phyloP scores from a whole-genome alignment of 805 yeast genomes.

The Pichia ethanolica region DNA sequence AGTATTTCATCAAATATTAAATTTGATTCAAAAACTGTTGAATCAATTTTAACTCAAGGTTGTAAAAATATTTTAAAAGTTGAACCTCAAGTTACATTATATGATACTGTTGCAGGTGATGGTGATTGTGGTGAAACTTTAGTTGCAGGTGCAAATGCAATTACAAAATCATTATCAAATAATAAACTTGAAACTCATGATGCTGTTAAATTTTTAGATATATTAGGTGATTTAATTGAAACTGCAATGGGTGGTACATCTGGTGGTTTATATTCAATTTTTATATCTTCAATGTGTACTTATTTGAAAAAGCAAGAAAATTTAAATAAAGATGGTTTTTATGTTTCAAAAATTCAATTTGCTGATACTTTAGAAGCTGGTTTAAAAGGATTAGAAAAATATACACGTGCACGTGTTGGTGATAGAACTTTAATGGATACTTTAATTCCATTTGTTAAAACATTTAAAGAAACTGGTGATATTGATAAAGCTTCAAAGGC shows the following conservation, averaged over 20 bases:
- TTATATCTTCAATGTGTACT: constrained; percentile 65
- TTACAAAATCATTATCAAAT: constrained; percentile 43
- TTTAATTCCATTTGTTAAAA: constrained; percentile 75
- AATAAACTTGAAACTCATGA: constrained; percentile 35
- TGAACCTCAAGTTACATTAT: constrained; percentile 81
- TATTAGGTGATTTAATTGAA: constrained; percentile 77
- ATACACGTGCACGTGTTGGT: constrained; percentile 84
- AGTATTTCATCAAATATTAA: constrained; percentile 18
- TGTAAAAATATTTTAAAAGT: constrained; percentile 47
- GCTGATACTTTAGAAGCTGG: constrained; percentile 51
- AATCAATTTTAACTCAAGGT: constrained; percentile 35
- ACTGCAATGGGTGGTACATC: constrained; percentile 94
- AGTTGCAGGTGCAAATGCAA: constrained; percentile 72
- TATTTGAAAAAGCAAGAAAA: constrained; percentile 35
- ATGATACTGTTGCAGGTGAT: constrained; percentile 89
- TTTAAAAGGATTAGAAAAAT: constrained; percentile 65
- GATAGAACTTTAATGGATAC: constrained; percentile 89
- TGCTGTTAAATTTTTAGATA: constrained; percentile 53
- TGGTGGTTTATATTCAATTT: constrained; percentile 88
- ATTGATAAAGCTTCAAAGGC: constrained; percentile 56
- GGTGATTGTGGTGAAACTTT: constrained; percentile 96
- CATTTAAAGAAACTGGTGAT: constrained; percentile 44
- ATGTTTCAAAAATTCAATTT: constrained; percentile 30
- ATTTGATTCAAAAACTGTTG: constrained; percentile 25
- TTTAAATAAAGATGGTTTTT: constrained; percentile 17